Evolutionary conservation across 1,284 basidiomycete genomes (phyloP).

Genomic region (Cryptococcus depauperatus): DNA sequence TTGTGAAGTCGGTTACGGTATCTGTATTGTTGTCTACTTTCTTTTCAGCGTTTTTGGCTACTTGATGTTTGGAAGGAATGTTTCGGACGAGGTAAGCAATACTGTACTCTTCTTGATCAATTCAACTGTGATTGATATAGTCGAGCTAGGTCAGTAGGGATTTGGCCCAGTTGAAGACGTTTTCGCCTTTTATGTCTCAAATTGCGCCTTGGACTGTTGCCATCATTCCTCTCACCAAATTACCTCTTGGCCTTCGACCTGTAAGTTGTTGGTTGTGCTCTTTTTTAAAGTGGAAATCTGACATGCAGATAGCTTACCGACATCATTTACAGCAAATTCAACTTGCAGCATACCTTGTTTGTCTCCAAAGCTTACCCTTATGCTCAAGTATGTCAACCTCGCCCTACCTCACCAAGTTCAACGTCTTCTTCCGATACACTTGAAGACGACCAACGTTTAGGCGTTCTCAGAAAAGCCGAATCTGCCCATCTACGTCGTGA

Average conservation of each 20-base stretch:
- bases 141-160: conserved; percentile 68
- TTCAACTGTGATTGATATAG: too few relatives aligned
- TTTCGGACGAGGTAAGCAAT: conserved; percentile 71
- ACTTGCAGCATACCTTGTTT: conserved; percentile 35
- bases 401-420: conserved; percentile 12
- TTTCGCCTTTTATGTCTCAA: conserved; percentile 63
- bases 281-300: not conserved
- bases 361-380: conserved; percentile 16
- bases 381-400: not conserved
- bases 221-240: conserved; percentile 57
- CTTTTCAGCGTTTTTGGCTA: conserved; percentile 77
- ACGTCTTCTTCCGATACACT: conserved; percentile 4
- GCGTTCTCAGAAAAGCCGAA: conserved; percentile 51
- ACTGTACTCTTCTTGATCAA: not conserved
- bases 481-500: conserved; percentile 24
- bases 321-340: conserved; percentile 29
- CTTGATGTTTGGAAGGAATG: conserved; percentile 79
- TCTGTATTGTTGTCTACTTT: conserved; percentile 70
- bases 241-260: conserved; percentile 73
- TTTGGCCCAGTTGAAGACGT: conserved; percentile 66
- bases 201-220: conserved; percentile 73
- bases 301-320: conserved; percentile 26
- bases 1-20: conserved; percentile 48
- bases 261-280: conserved; percentile 47
- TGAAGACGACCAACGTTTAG: conserved; percentile 4